These are phyloP conservation scores for Fusarium sp. DNA, from an alignment of 2,329 filamentous ascomycete species.

Conservation along the genomic window DNA sequence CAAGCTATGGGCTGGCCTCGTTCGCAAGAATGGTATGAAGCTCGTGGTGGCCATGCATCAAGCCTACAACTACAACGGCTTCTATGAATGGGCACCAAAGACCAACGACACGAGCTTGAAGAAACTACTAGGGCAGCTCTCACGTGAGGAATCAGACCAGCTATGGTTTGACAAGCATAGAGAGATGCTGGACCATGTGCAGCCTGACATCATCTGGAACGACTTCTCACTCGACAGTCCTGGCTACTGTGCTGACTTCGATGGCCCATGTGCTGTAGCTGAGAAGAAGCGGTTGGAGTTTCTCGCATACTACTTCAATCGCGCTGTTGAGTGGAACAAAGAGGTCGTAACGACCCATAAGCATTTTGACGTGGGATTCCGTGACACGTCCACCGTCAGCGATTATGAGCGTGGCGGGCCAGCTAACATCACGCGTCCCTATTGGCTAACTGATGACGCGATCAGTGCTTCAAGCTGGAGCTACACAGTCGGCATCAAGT, in stretches of 20 bases:
- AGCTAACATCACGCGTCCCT: conserved; percentile 3
- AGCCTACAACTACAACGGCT: conserved; percentile 21
- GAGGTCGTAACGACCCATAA: conserved; percentile 14
- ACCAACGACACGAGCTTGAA: conserved; percentile 7
- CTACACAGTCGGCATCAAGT: conserved; percentile 12
- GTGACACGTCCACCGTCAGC: conserved; percentile 10
- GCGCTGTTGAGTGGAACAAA: conserved; percentile 6
- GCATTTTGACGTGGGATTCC: conserved; percentile 15
- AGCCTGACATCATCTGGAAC: conserved; percentile 20
- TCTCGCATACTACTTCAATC: conserved; percentile 15
- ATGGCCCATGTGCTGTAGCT: conserved; percentile 4
- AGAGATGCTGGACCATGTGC: conserved; percentile 15
- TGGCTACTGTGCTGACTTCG: not conserved
- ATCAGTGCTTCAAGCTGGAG: conserved; percentile 22
- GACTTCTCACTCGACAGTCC: conserved; percentile 13
- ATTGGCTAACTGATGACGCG: conserved; percentile 14
- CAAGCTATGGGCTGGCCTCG: conserved; percentile 5
- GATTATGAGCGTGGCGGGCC: conserved; percentile 14
- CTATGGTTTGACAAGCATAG: conserved; percentile 16
- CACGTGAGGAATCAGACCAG: not conserved
- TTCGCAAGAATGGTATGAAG: conserved; percentile 15
- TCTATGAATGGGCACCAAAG: conserved; percentile 15
- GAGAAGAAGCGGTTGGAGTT: conserved; percentile 6
- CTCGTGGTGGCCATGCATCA: conserved; percentile 23
- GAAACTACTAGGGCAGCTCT: not conserved